Base-by-base conservation (phyloP, 179 eudicot species). In the Pouteria campechiana region DNA sequence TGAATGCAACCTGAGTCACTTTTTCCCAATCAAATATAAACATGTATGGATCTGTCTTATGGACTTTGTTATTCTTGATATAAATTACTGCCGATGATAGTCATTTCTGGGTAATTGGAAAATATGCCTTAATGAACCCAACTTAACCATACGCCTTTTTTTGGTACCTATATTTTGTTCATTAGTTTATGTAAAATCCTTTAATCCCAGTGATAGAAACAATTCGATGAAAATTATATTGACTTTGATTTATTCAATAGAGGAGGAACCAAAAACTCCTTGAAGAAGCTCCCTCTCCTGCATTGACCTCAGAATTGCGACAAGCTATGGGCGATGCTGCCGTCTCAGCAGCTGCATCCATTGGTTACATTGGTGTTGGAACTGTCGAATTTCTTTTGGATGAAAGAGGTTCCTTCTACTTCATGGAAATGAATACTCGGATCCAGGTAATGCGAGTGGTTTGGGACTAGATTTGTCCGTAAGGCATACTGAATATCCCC, bases 321-420 rank as follows among this genome's bases (percentile, higher is more conserved):
- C 81, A 81, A 67, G 95, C 97, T 57, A 85, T 89, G 97, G 97
- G 97, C 65, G 97, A 89, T 72, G 95, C 97, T 58, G 97, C 95
- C 42, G 93, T 81, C 55, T 78, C 97, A 41, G 97, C 97, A 31
- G 97, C 97, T 40, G 90, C 87, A 17, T 90, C 97, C 29, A 86
- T 90, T 44, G 93, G 95, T 37, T 90, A 82, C 61, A 64, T 90
- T 37, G 94, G 98, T 68, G 98, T 90, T 44, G 95, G 98, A 48
- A 86, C 95, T 6, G 66, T 90, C 22, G 98, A 90, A 69, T 86
- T 90, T 63, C 82, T 90, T 62, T 55, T 90, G 68, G 98, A 90
- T 74, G 98, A 90, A 69, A 79, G 95, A 70, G 95, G 98, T 22
- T 68, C 81, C 7, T 90, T 90, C 51, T 90, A 81, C 67, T 90